Evolutionary conservation across 1,139 yeast species (phyloP).

Genomic region (Hemisphaericaspora subhashii): DNA sequence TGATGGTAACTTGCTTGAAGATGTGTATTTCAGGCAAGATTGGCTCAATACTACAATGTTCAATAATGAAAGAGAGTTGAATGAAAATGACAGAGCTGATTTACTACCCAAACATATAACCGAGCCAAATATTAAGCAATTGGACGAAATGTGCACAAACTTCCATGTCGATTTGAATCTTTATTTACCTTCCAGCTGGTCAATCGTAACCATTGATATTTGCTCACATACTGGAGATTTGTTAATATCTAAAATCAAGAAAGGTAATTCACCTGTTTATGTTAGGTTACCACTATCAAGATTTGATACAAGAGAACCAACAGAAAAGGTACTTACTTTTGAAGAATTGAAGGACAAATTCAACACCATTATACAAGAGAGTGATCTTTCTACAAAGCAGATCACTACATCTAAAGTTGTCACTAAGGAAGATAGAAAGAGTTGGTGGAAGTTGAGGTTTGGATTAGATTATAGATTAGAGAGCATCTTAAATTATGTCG

Average conservation of each 20-base stretch:
- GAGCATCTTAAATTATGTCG: constrained; percentile 57
- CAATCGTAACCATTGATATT: constrained; percentile 62
- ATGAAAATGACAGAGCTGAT: constrained; percentile 15
- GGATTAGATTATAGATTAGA: constrained; percentile 58
- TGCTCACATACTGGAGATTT: constrained; percentile 60
- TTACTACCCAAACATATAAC: constrained; percentile 13
- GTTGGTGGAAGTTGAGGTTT: constrained; percentile 80
- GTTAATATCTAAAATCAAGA: constrained; percentile 47
- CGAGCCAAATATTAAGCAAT: not conserved
- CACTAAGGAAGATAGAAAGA: constrained; percentile 61
- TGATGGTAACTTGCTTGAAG: constrained; percentile 22
- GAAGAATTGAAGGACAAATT: constrained; percentile 47
- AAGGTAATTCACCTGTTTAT: constrained; percentile 41
- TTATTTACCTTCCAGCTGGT: constrained; percentile 52
- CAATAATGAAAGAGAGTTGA: constrained; percentile 26
- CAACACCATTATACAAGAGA: constrained; percentile 51
- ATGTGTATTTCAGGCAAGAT: constrained; percentile 36
- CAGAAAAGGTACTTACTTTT: constrained; percentile 37
- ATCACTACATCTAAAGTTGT: constrained; percentile 49
- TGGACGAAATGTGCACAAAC: constrained; percentile 5
- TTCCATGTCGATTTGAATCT: constrained; percentile 19
- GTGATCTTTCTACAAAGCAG: constrained; percentile 59
- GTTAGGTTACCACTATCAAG: constrained; percentile 63
- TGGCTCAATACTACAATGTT: constrained; percentile 32
- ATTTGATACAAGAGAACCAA: constrained; percentile 45